These are phyloP conservation scores for Penicillium griseofulvum DNA, from an alignment of 2,329 filamentous ascomycete genomes.

Conservation along the genomic window DNA sequence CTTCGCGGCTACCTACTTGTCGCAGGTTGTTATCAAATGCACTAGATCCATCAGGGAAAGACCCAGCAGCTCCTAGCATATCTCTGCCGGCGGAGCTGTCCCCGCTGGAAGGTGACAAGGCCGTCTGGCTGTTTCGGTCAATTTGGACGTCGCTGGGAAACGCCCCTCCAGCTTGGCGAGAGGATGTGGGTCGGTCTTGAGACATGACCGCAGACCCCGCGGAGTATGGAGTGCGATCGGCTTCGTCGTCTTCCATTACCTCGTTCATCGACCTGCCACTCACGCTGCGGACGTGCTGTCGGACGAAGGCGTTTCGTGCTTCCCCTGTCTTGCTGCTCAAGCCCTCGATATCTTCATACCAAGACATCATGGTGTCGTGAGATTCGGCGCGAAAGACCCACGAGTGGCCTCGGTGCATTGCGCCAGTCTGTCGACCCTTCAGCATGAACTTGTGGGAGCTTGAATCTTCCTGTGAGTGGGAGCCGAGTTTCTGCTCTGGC, in stretches of 20 bases:
- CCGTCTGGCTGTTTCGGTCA: constrained; percentile 77
- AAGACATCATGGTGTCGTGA: constrained; percentile 94
- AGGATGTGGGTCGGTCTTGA: constrained; percentile 39
- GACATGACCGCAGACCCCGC: constrained; percentile 49
- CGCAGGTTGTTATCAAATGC: constrained; percentile 37
- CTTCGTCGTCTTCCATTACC: constrained; percentile 71
- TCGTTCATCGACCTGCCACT: constrained; percentile 71
- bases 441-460: constrained; percentile 97
- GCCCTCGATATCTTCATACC: constrained; percentile 89
- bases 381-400: constrained; percentile 68
- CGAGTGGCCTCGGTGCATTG: constrained; percentile 77
- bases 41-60: constrained; percentile 50
- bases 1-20: constrained; percentile 23
- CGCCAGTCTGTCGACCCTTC: constrained; percentile 89
- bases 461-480: constrained; percentile 76
- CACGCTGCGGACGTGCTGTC: constrained; percentile 73
- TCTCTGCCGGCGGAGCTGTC: constrained; percentile 69
- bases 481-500: constrained; percentile 91
- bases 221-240: constrained; percentile 64
- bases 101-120: constrained; percentile 76
- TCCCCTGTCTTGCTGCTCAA: constrained; percentile 86
- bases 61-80: constrained; percentile 58
- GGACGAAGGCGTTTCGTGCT: constrained; percentile 83
- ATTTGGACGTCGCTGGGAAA: constrained; percentile 94
- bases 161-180: constrained; percentile 84